Evolutionary conservation across 805 yeast species (phyloP).

Genomic region (Candida wancherniae): DNA sequence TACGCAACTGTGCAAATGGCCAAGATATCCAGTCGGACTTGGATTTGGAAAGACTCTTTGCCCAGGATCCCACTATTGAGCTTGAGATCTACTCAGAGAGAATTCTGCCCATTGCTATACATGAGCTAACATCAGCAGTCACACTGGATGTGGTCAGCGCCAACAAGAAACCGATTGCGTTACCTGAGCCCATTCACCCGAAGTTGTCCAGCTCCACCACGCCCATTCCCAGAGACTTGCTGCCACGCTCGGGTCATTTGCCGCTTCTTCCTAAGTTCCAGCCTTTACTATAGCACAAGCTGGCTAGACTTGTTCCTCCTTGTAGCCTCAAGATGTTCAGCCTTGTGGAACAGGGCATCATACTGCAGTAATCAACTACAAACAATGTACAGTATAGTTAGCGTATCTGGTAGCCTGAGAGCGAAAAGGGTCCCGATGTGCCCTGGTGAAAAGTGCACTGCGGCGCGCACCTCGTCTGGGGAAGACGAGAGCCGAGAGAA

Average conservation of each 20-base stretch:
- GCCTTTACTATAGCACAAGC: constrained; percentile 9
- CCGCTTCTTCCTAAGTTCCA: constrained; percentile 14
- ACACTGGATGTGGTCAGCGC: constrained; percentile 19
- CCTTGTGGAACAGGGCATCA: neutral
- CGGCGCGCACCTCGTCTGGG: too few relatives aligned
- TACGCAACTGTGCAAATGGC: constrained; percentile 25
- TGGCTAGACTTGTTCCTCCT: neutral
- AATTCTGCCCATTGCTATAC: constrained; percentile 31
- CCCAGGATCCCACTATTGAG: constrained; percentile 26
- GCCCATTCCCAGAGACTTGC: constrained; percentile 5
- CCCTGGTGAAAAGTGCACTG: too few relatives aligned
- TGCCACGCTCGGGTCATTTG: constrained; percentile 4
- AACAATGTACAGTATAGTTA: too few relatives aligned
- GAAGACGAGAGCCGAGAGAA: too few relatives aligned
- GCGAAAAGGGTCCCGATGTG: too few relatives aligned
- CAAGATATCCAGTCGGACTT: constrained; percentile 26
- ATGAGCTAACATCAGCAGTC: constrained; percentile 32
- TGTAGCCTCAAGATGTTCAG: neutral
- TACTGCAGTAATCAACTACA: neutral
- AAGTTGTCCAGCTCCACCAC: too few relatives aligned
- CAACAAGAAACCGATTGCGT: too few relatives aligned
- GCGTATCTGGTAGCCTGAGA: too few relatives aligned
- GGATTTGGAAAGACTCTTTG: constrained; percentile 37
- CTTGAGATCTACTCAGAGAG: constrained; percentile 35
- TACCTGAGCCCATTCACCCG: too few relatives aligned